phyloP scores from a whole-genome alignment of 331 rosid genomes.

The Rhamnella rubrinervis region DNA sequence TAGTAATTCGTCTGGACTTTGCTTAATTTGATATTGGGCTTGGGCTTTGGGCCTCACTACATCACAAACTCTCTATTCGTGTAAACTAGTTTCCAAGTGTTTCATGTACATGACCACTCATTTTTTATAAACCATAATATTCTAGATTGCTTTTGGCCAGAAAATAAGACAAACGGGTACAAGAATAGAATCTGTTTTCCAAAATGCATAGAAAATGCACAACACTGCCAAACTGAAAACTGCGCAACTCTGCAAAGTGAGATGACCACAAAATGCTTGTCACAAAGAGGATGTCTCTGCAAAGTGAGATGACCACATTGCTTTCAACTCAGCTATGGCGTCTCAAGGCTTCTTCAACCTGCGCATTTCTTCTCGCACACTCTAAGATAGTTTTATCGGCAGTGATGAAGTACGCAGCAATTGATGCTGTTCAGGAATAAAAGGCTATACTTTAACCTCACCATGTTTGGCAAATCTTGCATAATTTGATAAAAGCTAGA shows the following conservation, averaged over 20 bases:
- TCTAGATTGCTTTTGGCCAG: too few relatives aligned
- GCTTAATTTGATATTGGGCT: too few relatives aligned
- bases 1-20: too few relatives aligned
- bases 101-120: too few relatives aligned
- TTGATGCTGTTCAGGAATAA: conserved; percentile 61
- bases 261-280: background rate
- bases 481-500: background rate
- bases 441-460: conserved; percentile 7
- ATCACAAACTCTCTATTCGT: too few relatives aligned
- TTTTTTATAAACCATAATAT: too few relatives aligned
- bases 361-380: conserved; percentile 79
- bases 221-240: background rate
- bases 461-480: background rate
- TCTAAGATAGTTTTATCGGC: conserved; percentile 75
- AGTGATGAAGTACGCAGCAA: conserved; percentile 72
- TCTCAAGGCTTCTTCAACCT: conserved; percentile 51
- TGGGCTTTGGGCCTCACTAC: too few relatives aligned
- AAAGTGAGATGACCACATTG: background rate
- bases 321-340: conserved; percentile 31
- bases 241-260: background rate
- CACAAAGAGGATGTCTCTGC: too few relatives aligned
- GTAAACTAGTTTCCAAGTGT: too few relatives aligned
- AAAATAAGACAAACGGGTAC: too few relatives aligned
- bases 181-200: too few relatives aligned
- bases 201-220: background rate